A percentile compares a stretch with the other conserved stretches of the same genome.
Conservation (phyloP, 306 rosid species). For the Cicer chorassanicum region DNA sequence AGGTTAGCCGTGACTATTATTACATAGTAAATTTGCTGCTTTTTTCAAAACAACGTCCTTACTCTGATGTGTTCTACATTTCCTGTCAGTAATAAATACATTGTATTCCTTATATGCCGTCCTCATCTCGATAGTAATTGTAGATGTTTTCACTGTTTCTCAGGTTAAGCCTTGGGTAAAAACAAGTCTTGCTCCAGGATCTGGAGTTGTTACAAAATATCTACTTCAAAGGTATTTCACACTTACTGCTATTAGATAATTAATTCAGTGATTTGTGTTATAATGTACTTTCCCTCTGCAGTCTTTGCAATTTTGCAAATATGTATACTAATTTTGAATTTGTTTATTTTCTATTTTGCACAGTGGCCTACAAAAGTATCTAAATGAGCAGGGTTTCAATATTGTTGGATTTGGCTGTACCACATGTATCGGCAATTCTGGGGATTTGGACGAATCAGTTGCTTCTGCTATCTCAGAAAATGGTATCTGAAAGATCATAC, state of each 20-base stretch:
- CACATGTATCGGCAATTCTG: slow-evolving; percentile 96
- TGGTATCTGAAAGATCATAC: slow-evolving; percentile 54
- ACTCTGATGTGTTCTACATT: neutral
- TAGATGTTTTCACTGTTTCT: slow-evolving; percentile 34
- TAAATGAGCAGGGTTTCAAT: slow-evolving; percentile 82
- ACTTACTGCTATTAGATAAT: slow-evolving; percentile 7
- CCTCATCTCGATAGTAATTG: slow-evolving; percentile 5
- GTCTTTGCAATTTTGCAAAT: slow-evolving; percentile 22
- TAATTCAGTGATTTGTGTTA: slow-evolving; percentile 26
- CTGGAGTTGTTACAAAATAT: slow-evolving; percentile 95
- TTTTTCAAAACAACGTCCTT: slow-evolving; percentile 20
- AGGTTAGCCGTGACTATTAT: slow-evolving; percentile 58
- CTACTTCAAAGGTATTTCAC: slow-evolving; percentile 72
- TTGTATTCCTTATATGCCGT: slow-evolving; percentile 27
- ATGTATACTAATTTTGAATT: slow-evolving; percentile 38
- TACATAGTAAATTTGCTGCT: slow-evolving; percentile 11
- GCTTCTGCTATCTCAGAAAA: slow-evolving; percentile 84
- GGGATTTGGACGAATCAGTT: slow-evolving; percentile 81
- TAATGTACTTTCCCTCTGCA: slow-evolving; percentile 12
- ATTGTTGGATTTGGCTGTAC: slow-evolving; percentile 98
- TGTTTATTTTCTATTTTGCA: slow-evolving; percentile 39
- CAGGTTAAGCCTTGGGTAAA: slow-evolving; percentile 99
- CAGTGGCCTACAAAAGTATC: slow-evolving; percentile 86
- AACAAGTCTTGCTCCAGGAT: slow-evolving; percentile 98
- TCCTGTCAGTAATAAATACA: slow-evolving; percentile 7